Conservation (phyloP, 202 grass and related monocot species). For the Panicum virgatum region DNA sequence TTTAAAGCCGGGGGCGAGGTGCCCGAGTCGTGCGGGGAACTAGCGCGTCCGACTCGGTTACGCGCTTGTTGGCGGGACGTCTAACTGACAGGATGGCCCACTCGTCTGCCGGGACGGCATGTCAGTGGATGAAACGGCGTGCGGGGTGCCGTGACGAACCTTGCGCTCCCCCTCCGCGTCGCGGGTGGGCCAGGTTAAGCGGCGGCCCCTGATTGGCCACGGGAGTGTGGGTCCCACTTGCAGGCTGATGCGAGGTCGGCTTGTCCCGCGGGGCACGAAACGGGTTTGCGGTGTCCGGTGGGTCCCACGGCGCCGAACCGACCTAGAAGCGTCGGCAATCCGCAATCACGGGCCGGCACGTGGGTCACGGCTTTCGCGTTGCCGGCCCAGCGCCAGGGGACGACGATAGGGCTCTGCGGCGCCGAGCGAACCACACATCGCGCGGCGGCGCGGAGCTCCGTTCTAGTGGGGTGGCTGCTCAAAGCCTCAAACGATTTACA, state of each 20-base stretch:
- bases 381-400: background rate
- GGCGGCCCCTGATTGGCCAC: conserved; percentile 2
- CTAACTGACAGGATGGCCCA: background rate
- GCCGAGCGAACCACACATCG: background rate
- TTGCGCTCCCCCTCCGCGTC: background rate
- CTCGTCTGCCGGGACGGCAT: accelerated
- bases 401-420: background rate
- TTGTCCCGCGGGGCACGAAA: conserved; percentile 28
- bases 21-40: conserved; percentile 51
- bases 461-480: too few relatives aligned
- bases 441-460: background rate
- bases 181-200: conserved; percentile 3
- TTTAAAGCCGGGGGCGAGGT: conserved; percentile 44
- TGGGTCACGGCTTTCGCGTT: conserved; percentile 26
- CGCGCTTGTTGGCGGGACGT: accelerated
- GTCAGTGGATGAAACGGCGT: background rate
- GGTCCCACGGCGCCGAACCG: conserved; percentile 42
- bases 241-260: background rate
- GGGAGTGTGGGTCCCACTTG: background rate
- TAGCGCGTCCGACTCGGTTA: conserved; percentile 14
- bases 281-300: conserved; percentile 22
- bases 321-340: conserved; percentile 43
- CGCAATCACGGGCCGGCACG: conserved; percentile 26
- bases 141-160: accelerated
- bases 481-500: too few relatives aligned